Base-by-base conservation (phyloP, 2,329 filamentous ascomycete species). In the Boeremia lycopersici region DNA sequence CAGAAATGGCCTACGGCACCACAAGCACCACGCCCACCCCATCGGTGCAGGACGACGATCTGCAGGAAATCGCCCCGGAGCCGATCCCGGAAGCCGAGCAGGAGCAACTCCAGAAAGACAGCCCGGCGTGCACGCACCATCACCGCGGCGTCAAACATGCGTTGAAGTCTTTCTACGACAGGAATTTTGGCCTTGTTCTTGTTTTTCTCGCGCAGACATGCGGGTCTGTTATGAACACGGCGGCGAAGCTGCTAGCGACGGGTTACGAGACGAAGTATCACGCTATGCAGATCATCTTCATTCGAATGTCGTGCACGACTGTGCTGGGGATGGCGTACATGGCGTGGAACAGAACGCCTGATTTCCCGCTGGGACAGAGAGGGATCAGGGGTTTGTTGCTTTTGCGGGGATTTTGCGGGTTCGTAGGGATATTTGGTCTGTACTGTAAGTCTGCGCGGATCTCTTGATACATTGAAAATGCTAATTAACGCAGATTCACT, bases 231-330 rank as follows among this genome's bases (percentile, higher is more conserved):
- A 69, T 69, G 66, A 68, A 63, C 28, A 65, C 56, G 1, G 63
- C 64, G 12, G 66, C 66, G 4, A 68, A 68, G 36, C 36, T 69
- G 3, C 52, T 69, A 8, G 57, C 66, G 4, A 67, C 65, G n/a
- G 61, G 62, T 12, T 65, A 67, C 15, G 59, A 62, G 26, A 64
- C 60, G 10, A 64, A 64, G 15, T 68, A 68, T n/a, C 66, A 69
- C 31, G 65, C 65, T n/a, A 42, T 67, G 38, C 65, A 83, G 75
- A 87, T 96, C 59, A 83, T 96, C 12, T 91, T 96, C 65, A 83
- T 85, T 7, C 84, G 92, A 49, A 92, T 95, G 85, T 78, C 79
- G 50, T 82, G 92, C 56, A 96, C 92, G 0, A 79, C 84, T 2
- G 40, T 89, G 2, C 79, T 86, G 43, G 87, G 87, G 54, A 83